Base-by-base conservation (phyloP, 2,329 filamentous ascomycete species). In the Cyanodermella asteris region DNA sequence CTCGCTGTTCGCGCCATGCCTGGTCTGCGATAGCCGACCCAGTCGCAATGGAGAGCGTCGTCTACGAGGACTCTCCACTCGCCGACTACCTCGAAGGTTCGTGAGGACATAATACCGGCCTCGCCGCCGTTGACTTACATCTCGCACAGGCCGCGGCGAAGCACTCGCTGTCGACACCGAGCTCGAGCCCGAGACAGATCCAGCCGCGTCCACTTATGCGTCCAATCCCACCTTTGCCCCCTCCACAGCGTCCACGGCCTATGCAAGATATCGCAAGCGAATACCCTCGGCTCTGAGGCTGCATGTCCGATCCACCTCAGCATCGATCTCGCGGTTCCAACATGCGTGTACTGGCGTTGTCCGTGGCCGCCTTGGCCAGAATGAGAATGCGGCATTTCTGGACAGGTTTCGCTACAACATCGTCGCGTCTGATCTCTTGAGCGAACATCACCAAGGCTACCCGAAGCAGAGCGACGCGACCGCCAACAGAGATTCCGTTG, bases 391-490 rank as follows among this genome's bases (percentile, higher is more conserved):
- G 36, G 72, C 71, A 36, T 91, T 93, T 40, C 61, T 91, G 30
- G 82, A 93, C 49, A 75, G 81, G 42, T 93, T 93, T 41, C 75
- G 82, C 34, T 93, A 93, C 50, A 74, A 77, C 13, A 77, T 93
- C 35, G 75, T 93, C 41, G 81, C 81, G 25, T 93, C 82, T 13
- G 81, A 91, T 44, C 61, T 93, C 9, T 58, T 93, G 20, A 80
- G 68, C 39, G 74, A 74, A 20, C 64, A 74, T 36, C 61, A n/a
- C n/a, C n/a, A n/a, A n/a, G n/a, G n/a, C n/a, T n/a, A n/a, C n/a
- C n/a, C n/a, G n/a, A n/a, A n/a, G n/a, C n/a, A n/a, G n/a, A n/a
- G n/a, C n/a, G n/a, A n/a, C n/a, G n/a, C n/a, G n/a, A n/a, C n/a
- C n/a, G n/a, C n/a, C n/a, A n/a, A n/a, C n/a, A n/a, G n/a, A n/a